A percentile compares a stretch with the other conserved stretches of the same genome.
phyloP scores from a whole-genome alignment of 768 basidiomycete genomes.

The Trametes punicea region DNA sequence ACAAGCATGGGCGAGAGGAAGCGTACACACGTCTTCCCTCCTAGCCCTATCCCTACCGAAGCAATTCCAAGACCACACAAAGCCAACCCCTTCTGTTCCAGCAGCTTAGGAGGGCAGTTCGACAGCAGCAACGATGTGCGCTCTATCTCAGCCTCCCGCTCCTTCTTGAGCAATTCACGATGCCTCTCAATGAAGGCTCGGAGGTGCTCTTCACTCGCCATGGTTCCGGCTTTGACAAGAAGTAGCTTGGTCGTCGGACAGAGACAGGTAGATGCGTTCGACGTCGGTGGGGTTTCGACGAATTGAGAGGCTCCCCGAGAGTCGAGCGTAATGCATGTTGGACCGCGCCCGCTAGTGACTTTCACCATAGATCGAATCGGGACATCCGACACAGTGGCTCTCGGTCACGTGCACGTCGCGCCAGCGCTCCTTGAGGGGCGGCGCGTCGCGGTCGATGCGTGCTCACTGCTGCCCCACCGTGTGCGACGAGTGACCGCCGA shows the following conservation, averaged over 20 bases:
- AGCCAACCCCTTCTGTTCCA: constrained; percentile 88
- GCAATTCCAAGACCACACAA: constrained; percentile 69
- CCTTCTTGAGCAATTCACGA: constrained; percentile 58
- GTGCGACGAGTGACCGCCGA: no score
- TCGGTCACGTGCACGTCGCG: constrained; percentile 12
- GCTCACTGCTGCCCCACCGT: no score
- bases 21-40: constrained; percentile 77
- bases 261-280: no score
- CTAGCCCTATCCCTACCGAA: constrained; percentile 78
- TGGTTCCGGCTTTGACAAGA: background rate
- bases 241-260: background rate
- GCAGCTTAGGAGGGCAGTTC: constrained; percentile 75
- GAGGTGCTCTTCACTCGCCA: constrained; percentile 34
- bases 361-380: background rate
- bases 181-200: constrained; percentile 66
- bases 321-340: no score
- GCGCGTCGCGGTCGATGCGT: no score
- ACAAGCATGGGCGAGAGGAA: background rate
- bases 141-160: constrained; percentile 83
- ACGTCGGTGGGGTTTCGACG: no score
- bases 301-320: no score
- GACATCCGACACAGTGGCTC: background rate
- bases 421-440: no score
- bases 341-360: no score
- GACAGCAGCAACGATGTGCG: constrained; percentile 75